A percentile compares a stretch with the other conserved stretches of the same genome.
Evolutionary conservation across 192 early-diverging fungal species (phyloP).

Genomic region (Mortierella hygrophila): DNA sequence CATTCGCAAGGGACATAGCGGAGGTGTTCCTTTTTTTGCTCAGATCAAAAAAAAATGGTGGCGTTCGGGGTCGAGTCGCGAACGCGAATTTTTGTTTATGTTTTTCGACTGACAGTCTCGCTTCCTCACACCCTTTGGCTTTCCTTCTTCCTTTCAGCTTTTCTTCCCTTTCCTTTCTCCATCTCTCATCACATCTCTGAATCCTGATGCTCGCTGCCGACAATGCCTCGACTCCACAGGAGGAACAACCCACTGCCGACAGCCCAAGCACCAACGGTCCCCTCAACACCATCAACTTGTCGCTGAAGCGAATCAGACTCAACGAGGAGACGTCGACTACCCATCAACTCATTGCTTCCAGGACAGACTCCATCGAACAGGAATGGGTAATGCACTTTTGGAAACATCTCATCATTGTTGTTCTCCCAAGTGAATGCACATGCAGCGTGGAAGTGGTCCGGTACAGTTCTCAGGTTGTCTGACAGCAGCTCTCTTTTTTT

Average conservation of each 20-base stretch:
- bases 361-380: conserved; percentile 40
- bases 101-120: background rate
- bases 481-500: background rate
- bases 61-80: conserved; percentile 8
- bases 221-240: conserved; percentile 4
- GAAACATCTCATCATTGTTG: background rate
- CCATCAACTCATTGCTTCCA: conserved; percentile 5
- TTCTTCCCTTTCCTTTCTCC: background rate
- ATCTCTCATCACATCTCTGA: background rate
- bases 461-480: background rate
- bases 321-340: background rate
- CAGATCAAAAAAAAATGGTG: conserved; percentile 12
- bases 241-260: conserved; percentile 1
- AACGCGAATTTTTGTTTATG: conserved; percentile 16
- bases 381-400: conserved; percentile 33
- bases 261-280: conserved; percentile 7
- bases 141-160: background rate
- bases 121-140: background rate
- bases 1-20: too few relatives aligned
- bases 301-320: conserved; percentile 51
- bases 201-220: conserved; percentile 7
- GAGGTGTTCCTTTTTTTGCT: background rate
- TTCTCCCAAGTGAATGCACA: too few relatives aligned
- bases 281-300: conserved; percentile 42
- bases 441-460: background rate